Evolutionary conservation across 1,284 basidiomycete genomes (phyloP), one percentile per base, ranked within the genome.

Genomic region (Leucoagaricus sp.): DNA sequence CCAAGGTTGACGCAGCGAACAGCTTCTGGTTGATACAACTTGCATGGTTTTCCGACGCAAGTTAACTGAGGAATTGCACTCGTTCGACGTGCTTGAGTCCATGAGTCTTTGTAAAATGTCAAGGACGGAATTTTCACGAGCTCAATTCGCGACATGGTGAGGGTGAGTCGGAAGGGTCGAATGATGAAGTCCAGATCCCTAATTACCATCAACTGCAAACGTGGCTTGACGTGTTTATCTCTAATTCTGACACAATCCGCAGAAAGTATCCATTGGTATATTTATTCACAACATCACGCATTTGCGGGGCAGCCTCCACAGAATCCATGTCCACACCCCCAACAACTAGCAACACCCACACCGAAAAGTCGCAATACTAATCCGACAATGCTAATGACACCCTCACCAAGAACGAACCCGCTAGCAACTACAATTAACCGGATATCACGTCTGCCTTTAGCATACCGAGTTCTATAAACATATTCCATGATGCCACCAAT

Each of bases 381-480:
- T 7, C 89, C 86, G 28, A 95, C 73, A 44, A 98, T 84, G 67
- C 93, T 95, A 23, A 93, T 80, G 38, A 97, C 87, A 1, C 96
- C 90, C 79, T 98, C 96, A 26, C 96, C 96, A 17, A 98, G 78
- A 26, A 98, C 96, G 66, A 98, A 97, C 1, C 96, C 96, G 65
- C 91, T 94, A 3, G 96, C 96, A 29, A 97, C 79, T 33, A 98
- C 86, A 64, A 98, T 91, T 49, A 96, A 78, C 48, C 80, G 82
- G 61, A 90, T 94, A 66, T 85, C 88, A 47, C 77, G 78, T 15
- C 73, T 72, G 56, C 80, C 77, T 60, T 73, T 77, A 26, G 75
- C 74, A 62, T 76, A 71, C 33, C 78, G 76, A 25, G 75, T 80
- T 67, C 84, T 78, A 72, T 87, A 86, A 57, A 82, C 70, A 69